Percentiles rank a stretch among this genome's conserved stretches.
Conservation (phyloP, 129 eudicot genomes). For the Heracleum sosnowskyi region DNA sequence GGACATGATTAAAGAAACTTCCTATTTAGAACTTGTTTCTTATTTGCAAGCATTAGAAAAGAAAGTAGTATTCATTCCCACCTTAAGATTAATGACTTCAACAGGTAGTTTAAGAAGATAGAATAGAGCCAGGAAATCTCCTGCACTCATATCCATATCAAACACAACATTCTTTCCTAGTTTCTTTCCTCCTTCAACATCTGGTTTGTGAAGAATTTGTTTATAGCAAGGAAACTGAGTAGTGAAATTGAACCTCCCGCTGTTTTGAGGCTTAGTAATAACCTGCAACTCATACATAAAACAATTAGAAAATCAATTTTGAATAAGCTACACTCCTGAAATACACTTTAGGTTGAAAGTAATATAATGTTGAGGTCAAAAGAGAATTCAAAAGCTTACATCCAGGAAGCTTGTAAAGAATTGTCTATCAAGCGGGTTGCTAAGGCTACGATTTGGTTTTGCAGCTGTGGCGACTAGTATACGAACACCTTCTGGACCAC, state of each 20-base stretch:
- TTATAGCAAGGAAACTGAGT: conserved; percentile 59
- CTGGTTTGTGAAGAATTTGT: conserved; percentile 54
- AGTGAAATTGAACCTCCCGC: conserved; percentile 70
- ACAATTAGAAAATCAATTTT: not conserved
- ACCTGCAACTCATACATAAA: conserved; percentile 32
- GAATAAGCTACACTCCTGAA: not conserved
- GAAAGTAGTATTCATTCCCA: conserved; percentile 3
- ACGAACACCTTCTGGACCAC: conserved; percentile 42
- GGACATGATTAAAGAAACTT: conserved; percentile 6
- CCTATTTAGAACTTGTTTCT: not conserved
- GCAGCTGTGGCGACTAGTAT: conserved; percentile 65
- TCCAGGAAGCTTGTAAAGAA: conserved; percentile 58
- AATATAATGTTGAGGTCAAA: not conserved
- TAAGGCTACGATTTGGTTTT: conserved; percentile 45
- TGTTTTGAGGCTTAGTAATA: conserved; percentile 42
- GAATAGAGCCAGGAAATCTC: conserved; percentile 78
- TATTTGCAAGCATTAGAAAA: not conserved
- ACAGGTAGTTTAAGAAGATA: conserved; percentile 65
- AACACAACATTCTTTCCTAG: conserved; percentile 62
- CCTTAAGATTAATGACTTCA: conserved; percentile 66
- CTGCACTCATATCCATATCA: conserved; percentile 96
- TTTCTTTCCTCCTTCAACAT: conserved; percentile 26
- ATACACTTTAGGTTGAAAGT: not conserved
- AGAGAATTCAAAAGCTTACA: conserved; percentile 35
- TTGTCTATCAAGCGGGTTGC: conserved; percentile 48